Evolutionary conservation across 441 rosid species (phyloP), one percentile per base, ranked within the genome.

Genomic region (Euphorbia celastroides): DNA sequence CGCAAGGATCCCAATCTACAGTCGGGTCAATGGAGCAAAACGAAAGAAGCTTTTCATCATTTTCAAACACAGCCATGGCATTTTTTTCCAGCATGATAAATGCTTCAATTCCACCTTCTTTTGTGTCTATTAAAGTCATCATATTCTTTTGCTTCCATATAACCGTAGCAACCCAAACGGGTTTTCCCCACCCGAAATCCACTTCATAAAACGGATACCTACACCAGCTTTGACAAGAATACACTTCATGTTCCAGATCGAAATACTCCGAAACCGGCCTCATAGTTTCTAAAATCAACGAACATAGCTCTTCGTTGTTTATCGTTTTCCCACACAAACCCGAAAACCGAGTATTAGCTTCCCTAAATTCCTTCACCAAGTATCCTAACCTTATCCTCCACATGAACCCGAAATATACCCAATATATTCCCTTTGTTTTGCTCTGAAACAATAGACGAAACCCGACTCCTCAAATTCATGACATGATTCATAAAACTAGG

Each of bases 31-130:
- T 11, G 14, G 20, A 0, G 2, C 66, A 72, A 68, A 65, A 59
- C 12, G 23, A 34, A 57, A 82, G 83, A 68, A 82, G 48, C 55
- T 79, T 80, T 17, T 44, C n/a, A 23, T 79, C 72, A 7, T 5
- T 12, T 52, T 74, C 66, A 13, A 81, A 51, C 26, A 54, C 5
- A 0, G 61, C 68, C 78, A 71, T 71, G 19, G 66, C 85, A 48
- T 67, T 62, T 61, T 75, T 73, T 0, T 30, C 51, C 20, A 80
- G 13, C 0, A 48, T 28, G 36, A 80, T 54, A 82, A 77, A 75
- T 12, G 71, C 86, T 69, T 82, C 93, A 19, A 84, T 64, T 5
- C 77, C 82, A 19, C 78, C 82, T 6, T 68, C 78, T 25, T 65
- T 82, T 4, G 80, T 57, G n/a, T 79, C 77, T 38, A 61, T 36